A percentile compares a stretch with the other conserved stretches of the same genome.
Conservation (phyloP, 2,329 filamentous ascomycete species). For the Penicillium brevicompactum region DNA sequence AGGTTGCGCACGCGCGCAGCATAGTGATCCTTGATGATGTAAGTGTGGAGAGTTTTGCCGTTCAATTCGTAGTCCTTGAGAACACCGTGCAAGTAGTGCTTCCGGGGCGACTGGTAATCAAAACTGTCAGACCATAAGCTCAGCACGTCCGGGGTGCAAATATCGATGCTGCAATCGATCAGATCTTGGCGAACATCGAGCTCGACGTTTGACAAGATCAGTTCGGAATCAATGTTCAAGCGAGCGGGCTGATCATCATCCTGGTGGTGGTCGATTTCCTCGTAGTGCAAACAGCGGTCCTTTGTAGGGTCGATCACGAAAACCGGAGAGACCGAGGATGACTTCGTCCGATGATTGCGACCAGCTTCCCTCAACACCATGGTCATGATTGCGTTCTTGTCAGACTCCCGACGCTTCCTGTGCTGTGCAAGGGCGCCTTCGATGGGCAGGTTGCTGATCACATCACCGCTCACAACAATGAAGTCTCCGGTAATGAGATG, state of each 20-base stretch:
- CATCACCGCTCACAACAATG: conserved; percentile 85
- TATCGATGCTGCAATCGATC: conserved; percentile 93
- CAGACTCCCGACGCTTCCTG: conserved; percentile 74
- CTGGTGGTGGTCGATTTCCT: conserved; percentile 74
- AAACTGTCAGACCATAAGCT: conserved; percentile 97
- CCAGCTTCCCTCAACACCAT: conserved; percentile 83
- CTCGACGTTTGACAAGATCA: conserved; percentile 73
- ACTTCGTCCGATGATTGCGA: conserved; percentile 73
- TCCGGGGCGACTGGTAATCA: conserved; percentile 87
- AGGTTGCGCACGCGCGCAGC: conserved; percentile 83
- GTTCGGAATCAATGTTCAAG: conserved; percentile 73
- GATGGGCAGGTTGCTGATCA: conserved; percentile 87
- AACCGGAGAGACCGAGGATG: conserved; percentile 72
- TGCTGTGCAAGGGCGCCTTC: conserved; percentile 77
- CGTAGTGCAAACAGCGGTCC: conserved; percentile 86
- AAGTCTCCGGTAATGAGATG: conserved; percentile 88
- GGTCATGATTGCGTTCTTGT: conserved; percentile 98
- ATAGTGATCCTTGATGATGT: conserved; percentile 81
- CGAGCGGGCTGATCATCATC: conserved; percentile 52
- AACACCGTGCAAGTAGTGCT: conserved; percentile 87
- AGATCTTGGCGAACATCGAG: conserved; percentile 84
- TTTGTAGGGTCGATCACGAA: conserved; percentile 84
- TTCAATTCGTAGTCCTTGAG: conserved; percentile 97
- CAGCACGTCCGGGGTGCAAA: conserved; percentile 93
- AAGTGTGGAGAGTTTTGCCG: conserved; percentile 92